phyloP scores from a whole-genome alignment of 768 basidiomycete species.

The Auricularia sp. region DNA sequence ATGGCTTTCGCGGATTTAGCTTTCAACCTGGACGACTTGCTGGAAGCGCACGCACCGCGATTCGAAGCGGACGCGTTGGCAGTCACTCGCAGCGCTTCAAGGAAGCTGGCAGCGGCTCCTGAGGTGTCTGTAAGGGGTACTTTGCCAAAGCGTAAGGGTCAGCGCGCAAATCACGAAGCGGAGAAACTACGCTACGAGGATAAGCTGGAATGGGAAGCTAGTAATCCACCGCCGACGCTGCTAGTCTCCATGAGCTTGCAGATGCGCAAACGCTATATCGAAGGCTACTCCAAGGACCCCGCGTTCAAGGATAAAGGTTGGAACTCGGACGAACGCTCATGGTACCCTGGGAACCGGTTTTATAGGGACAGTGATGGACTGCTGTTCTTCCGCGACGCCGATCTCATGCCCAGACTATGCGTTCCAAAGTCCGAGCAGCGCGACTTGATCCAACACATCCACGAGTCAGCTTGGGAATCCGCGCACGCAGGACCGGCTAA shows the following conservation, averaged over 20 bases:
- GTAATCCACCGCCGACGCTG: neutral
- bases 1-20: neutral
- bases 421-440: constrained; percentile 5
- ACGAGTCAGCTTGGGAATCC: constrained; percentile 6
- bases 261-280: neutral
- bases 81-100: too few species aligned
- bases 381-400: constrained; percentile 5
- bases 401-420: constrained; percentile 3
- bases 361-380: neutral
- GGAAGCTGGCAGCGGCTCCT: neutral
- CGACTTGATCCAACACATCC: constrained; percentile 5
- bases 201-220: neutral
- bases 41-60: neutral
- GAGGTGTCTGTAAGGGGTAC: neutral
- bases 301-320: constrained; percentile 3
- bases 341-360: neutral
- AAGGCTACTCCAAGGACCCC: constrained; percentile 3
- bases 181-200: neutral
- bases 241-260: neutral
- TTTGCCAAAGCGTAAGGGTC: too few species aligned
- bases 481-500: constrained; percentile 10
- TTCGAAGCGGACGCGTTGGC: neutral
- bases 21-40: neutral
- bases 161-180: neutral
- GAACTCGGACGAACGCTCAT: neutral